These are phyloP conservation scores for Linum lewisii DNA, from an alignment of 345 rosid genomes.

Conservation along the genomic window DNA sequence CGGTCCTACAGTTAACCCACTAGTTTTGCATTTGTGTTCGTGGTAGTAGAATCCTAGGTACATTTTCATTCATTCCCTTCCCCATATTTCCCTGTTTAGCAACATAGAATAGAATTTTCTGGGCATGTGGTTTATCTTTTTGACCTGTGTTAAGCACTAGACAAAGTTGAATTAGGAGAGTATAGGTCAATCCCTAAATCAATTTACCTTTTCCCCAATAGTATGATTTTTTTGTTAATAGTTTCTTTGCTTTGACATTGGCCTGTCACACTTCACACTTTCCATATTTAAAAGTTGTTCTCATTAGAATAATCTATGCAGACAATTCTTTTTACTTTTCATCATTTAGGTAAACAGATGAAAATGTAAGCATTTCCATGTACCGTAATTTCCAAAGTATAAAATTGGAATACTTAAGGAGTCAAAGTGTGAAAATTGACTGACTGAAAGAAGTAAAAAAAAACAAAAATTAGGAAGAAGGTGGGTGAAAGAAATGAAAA, in stretches of 20 bases:
- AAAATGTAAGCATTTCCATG: too few species aligned
- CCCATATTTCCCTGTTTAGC: neutral
- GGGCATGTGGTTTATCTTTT: conserved; percentile 2
- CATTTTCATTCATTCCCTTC: neutral
- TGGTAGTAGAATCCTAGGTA: conserved; percentile 41
- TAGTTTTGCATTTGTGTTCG: neutral
- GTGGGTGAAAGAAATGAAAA: conserved; percentile 1
- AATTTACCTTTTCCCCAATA: neutral
- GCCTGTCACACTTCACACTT: too few species aligned
- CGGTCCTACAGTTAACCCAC: conserved; percentile 30
- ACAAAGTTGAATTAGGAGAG: neutral
- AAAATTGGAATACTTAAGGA: too few species aligned
- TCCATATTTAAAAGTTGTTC: too few species aligned
- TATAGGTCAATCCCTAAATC: neutral
- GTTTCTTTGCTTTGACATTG: too few species aligned
- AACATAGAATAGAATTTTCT: conserved; percentile 12
- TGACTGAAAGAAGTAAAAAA: neutral
- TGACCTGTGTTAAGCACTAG: conserved; percentile 23
- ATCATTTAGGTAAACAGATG: too few species aligned
- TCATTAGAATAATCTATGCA: too few species aligned
- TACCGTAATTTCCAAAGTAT: too few species aligned
- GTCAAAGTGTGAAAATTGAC: too few species aligned
- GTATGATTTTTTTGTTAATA: too few species aligned
- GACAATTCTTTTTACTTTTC: too few species aligned
- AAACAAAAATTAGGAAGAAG: neutral